Evolutionary conservation across 2,329 filamentous ascomycete species (phyloP).

Genomic region (Ascochyta pisi): DNA sequence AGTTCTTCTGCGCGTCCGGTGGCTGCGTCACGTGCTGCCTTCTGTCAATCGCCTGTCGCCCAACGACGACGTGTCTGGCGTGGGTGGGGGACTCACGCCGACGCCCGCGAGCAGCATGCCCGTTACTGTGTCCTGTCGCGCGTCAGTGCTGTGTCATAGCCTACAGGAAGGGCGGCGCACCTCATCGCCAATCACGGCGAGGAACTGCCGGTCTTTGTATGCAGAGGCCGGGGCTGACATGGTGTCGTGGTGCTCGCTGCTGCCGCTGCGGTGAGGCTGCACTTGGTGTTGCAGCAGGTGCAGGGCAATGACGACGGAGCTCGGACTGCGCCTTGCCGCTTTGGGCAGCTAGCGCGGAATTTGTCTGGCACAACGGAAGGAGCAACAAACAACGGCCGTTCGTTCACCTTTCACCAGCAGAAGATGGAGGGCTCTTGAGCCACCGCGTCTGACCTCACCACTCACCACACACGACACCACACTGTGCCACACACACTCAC

Average conservation of each 20-base stretch:
- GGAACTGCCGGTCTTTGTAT: slow-evolving; percentile 86
- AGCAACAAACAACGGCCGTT: slow-evolving; percentile 3
- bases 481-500: slow-evolving; percentile 61
- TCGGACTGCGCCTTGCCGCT: slow-evolving; percentile 1
- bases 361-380: slow-evolving; percentile 2
- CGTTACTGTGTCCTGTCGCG: slow-evolving; percentile 84
- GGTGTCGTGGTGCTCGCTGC: slow-evolving; percentile 23
- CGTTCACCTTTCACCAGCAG: background rate
- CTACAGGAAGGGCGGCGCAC: slow-evolving; percentile 54
- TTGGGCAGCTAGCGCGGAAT: slow-evolving; percentile 2
- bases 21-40: slow-evolving; percentile 87
- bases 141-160: slow-evolving; percentile 20
- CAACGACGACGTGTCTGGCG: background rate
- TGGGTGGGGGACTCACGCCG: slow-evolving; percentile 69
- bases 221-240: slow-evolving; percentile 68
- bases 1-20: slow-evolving; percentile 94
- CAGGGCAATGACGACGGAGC: slow-evolving; percentile 16
- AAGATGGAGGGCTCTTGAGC: slow-evolving; percentile 25
- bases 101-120: slow-evolving; percentile 94
- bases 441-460: background rate
- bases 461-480: slow-evolving; percentile 1
- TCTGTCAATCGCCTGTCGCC: slow-evolving; percentile 1
- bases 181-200: slow-evolving; percentile 98
- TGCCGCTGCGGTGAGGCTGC: slow-evolving; percentile 28
- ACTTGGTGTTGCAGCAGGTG: slow-evolving; percentile 21